Evolutionary conservation across 176 grass and related monocot genomes (phyloP), one percentile per base, ranked within the genome.

Genomic region (Hordeum marinum): DNA sequence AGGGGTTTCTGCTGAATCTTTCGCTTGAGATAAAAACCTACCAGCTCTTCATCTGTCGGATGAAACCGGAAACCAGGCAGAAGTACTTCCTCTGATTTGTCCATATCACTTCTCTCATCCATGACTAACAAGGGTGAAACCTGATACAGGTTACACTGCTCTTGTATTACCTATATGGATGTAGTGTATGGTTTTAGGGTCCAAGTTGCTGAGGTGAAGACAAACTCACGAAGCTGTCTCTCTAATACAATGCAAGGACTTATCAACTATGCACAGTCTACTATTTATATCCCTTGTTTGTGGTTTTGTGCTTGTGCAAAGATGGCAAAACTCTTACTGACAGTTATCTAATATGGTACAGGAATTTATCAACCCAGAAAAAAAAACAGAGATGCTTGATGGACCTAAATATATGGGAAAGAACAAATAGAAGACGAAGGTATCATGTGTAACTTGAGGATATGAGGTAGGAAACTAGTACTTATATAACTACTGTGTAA

Each of bases 21-120:
- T 81, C 84, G 86, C 83, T 86, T 94, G 83, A 94, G 68, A 81
- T 94, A 94, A 66, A 94, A 94, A 34, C 76, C 60, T 12, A 91
- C 70, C 6, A 94, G 77, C 18, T 94, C 92, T 87, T 94, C 92
- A 87, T 94, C 92, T 65, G 92, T 94, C 27, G 92, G 89, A 73
- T 94, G 86, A 83, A 91, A 94, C 42, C 92, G 80, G 68, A 94
- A 91, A 76, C 88, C 92, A 35, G 89, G 89, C 71, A 94, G 84
- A 68, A 93, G 78, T 57, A 89, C 81, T 21, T 94, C 92, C 48
- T 94, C 89, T 81, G 74, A 71, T 57, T 89, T 94, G 43, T 75
- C 71, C 83, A 82, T 68, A 60, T 87, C 76, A 91, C 62, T 79
- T 86, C 75, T 91, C 43, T 86, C 86, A 72, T 84, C 92, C 76